Evolutionary conservation across 805 yeast species (phyloP), one percentile per base, ranked within the genome.

Genomic region (Wickerhamiella azymoides): DNA sequence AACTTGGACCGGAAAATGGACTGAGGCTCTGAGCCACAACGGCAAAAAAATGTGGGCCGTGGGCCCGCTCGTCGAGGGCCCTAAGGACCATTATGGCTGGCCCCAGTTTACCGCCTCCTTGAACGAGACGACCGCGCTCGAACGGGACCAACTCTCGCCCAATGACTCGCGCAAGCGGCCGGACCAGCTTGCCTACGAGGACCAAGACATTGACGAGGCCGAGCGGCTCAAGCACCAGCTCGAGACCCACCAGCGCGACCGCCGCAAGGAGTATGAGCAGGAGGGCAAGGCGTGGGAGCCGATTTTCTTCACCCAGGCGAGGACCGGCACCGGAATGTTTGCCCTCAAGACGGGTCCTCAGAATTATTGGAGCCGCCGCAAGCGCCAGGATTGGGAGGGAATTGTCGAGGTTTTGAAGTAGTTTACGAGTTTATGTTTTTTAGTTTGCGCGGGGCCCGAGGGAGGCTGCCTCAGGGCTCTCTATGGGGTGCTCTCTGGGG

Each of bases 131-230:
- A 83, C 95, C 0, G 65, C 60, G 3, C 63, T 89, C 11, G 96
- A 89, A 58, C 50, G 70, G 25, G 80, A 67, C 2, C 45, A 62
- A 2, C 54, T 88, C 35, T 80, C 96, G 5, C 88, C 88, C 2
- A 84, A 92, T 0, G 98, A 92, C 60, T 82, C 96, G 7, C 74
- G 98, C 57, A 62, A 78, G 39, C 73, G 98, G 57, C 97, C 96
- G 0, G 98, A 92, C 60, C 76, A 85, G 57, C 66, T 73, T 38
- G 62, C 67, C 1, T 85, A 84, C 54, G 94, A 84, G 57, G 24
- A 47, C 16, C 59, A 71, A 14, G 66, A 76, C 18, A 64, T 79
- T 10, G 84, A 76, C 17, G 62, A 68, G 45, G 96, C 97, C 0
- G 96, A 89, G 59, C 54, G 51, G 1, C 52, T 75, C 50, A 92